Evolutionary conservation across 1,284 basidiomycete genomes (phyloP), one percentile per base, ranked within the genome.

Genomic region (Fomes fomentarius): DNA sequence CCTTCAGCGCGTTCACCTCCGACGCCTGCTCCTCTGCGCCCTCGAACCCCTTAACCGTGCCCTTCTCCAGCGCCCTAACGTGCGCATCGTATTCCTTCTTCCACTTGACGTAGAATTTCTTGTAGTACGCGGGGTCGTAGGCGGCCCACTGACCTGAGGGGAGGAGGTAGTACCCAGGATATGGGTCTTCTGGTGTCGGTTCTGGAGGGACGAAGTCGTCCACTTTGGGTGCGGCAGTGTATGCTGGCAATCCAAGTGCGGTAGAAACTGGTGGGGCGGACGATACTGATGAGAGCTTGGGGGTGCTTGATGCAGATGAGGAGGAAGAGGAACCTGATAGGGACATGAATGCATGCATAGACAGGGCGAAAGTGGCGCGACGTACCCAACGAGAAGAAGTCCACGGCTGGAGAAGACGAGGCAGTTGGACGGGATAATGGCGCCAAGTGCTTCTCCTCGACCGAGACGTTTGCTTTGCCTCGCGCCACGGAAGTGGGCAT

Each of bases 111-210:
- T 82, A 80, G 72, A 90, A 91, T 28, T 77, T 82, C 28, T 78
- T 77, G 67, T 93, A 95, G 70, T 91, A 93, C n/a, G 66, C 78
- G 0, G 83, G 71, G 51, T 95, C 91, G 69, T 95, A 81, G 0
- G 87, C 84, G 22, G 83, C 86, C 87, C 93, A 95, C 45, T 78
- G 67, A 10, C 93, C 92, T 1, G 88, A 87, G 0, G 92, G 91
- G 24, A 90, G 79, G 58, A 88, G 84, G 69, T 96, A 95, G 73
- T 94, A 96, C 2, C 93, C 93, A 2, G 93, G 93, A 69, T 94
- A 94, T 17, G 83, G 82, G 67, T 95, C 93, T 19, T 77, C 74
- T 1, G 83, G 77, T 4, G 84, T 88, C 0, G 93, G 93, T 50
- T 85, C 82, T 1, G 92, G 93, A 0, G 89, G 85, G 34, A 82